Base-by-base conservation (phyloP, 1,284 basidiomycete species). In the Polyporus tsugae region DNA sequence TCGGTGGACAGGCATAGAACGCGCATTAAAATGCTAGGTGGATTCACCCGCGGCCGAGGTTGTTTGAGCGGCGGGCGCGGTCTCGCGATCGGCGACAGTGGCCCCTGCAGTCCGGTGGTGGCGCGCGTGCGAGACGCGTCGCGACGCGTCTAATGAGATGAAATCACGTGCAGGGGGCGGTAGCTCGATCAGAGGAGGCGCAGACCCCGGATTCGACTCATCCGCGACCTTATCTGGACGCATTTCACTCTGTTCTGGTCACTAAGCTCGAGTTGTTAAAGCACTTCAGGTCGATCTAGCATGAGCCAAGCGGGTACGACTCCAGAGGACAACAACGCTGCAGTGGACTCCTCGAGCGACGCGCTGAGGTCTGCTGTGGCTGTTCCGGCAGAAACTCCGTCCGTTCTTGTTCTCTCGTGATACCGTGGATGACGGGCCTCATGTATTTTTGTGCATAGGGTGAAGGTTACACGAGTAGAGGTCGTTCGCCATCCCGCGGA, bases 391-490 rank as follows among this genome's bases (percentile, higher is more conserved):
- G 38, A 60, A 41, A 19, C 39, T 25, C 58, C n/a, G 58, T 60
- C 39, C 36, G 58, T 60, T 9, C n/a, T 60, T 10, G 39, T 60
- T 22, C 22, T 42, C 22, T 60, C 15, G 25, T 25, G 38, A 60
- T 60, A 13, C 4, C 13, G 22, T 25, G 52, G n/a, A 42, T 3
- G 38, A 15, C 11, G n/a, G 17, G 5, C 55, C 38, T 60, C 22
- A 60, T 29, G 2, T n/a, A 4, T 15, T 15, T 13, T 22, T 36
- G n/a, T 6, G 25, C 42, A 38, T 29, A 76, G 76, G 5, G 72
- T 64, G 65, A 77, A 75, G 65, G 46, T 53, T 36, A 73, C 77
- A 15, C 74, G 77, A 2, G 76, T 79, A 13, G 71, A 74, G 25
- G 70, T 74, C 15, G 74, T 78, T 6, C 62, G 53, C 15, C 64